These are phyloP conservation scores for Massariosphaeria phaeospora DNA, from an alignment of 495 filamentous ascomycete species.

Conservation along the genomic window DNA sequence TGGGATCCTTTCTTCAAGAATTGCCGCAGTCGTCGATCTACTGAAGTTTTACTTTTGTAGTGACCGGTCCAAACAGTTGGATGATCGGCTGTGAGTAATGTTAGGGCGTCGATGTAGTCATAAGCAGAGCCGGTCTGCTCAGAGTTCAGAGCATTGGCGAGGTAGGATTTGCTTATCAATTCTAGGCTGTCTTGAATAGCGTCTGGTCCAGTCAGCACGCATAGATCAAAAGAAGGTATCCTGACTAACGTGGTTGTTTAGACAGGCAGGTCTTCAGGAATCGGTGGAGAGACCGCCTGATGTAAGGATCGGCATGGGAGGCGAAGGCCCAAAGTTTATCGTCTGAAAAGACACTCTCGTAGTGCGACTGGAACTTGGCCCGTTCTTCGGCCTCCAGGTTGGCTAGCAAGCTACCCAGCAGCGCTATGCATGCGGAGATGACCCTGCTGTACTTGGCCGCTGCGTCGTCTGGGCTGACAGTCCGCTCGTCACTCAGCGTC, in stretches of 20 bases:
- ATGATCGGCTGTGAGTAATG: constrained; percentile 54
- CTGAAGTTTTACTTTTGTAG: constrained; percentile 61
- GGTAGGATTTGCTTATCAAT: constrained; percentile 57
- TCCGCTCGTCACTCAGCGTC: constrained; percentile 84
- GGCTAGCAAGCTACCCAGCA: constrained; percentile 51
- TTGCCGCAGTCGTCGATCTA: constrained; percentile 56
- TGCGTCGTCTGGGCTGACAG: constrained; percentile 75
- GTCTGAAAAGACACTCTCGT: constrained; percentile 58
- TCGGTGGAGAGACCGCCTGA: constrained; percentile 64
- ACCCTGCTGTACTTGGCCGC: constrained; percentile 79
- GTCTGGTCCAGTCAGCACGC: constrained; percentile 27
- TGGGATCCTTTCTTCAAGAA: constrained; percentile 86
- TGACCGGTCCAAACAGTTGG: constrained; percentile 72
- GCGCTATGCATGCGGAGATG: constrained; percentile 57
- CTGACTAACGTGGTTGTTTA: constrained; percentile 44
- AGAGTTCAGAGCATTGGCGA: constrained; percentile 62
- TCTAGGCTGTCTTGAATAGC: constrained; percentile 51
- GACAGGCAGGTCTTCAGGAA: constrained; percentile 49
- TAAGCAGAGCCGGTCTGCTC: constrained; percentile 67
- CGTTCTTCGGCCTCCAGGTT: constrained; percentile 35
- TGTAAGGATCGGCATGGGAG: constrained; percentile 59
- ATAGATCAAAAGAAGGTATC: neutral
- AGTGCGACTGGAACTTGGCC: constrained; percentile 40
- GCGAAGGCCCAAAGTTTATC: constrained; percentile 73
- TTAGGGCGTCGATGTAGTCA: constrained; percentile 61